A percentile compares a stretch with the other conserved stretches of the same genome.
Conservation (phyloP, 1,284 basidiomycete genomes). For the Microbotryomycetes sp. region DNA sequence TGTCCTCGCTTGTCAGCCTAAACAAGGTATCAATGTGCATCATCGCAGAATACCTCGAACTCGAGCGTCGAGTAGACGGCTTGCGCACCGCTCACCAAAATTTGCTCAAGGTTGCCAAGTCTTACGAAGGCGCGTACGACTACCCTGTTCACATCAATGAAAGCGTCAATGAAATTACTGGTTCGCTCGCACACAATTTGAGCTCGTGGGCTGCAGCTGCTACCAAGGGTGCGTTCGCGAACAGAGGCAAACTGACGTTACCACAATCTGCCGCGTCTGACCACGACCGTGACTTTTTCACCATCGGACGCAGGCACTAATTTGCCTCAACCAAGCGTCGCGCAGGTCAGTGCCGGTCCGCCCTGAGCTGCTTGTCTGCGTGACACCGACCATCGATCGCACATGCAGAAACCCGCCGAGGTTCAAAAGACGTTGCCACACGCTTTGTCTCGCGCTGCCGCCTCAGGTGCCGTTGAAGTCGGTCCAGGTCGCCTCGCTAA, state of each 20-base stretch:
- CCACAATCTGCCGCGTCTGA: neutral
- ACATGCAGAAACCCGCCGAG: constrained; percentile 33
- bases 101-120: constrained; percentile 63
- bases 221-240: constrained; percentile 53
- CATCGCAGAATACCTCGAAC: constrained; percentile 76
- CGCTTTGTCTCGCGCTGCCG: constrained; percentile 77
- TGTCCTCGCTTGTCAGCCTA: neutral
- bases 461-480: constrained; percentile 58
- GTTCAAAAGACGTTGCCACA: constrained; percentile 83
- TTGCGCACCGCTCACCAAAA: constrained; percentile 71
- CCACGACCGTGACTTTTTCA: neutral
- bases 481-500: constrained; percentile 60
- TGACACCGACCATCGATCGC: constrained; percentile 38
- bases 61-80: constrained; percentile 90
- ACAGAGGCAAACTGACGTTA: neutral
- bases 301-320: constrained; percentile 63
- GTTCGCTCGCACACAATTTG: constrained; percentile 61
- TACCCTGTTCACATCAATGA: constrained; percentile 57
- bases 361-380: neutral
- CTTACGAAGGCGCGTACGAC: constrained; percentile 81
- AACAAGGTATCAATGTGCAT: constrained; percentile 6
- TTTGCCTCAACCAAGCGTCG: constrained; percentile 66
- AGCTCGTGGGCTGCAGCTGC: constrained; percentile 83
- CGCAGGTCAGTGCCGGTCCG: constrained; percentile 34
- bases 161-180: constrained; percentile 48